A percentile compares a stretch with the other conserved stretches of the same genome.
These are phyloP conservation scores for Mortierella sp. DNA, from an alignment of 371 early-diverging fungal genomes.

Conservation along the genomic window DNA sequence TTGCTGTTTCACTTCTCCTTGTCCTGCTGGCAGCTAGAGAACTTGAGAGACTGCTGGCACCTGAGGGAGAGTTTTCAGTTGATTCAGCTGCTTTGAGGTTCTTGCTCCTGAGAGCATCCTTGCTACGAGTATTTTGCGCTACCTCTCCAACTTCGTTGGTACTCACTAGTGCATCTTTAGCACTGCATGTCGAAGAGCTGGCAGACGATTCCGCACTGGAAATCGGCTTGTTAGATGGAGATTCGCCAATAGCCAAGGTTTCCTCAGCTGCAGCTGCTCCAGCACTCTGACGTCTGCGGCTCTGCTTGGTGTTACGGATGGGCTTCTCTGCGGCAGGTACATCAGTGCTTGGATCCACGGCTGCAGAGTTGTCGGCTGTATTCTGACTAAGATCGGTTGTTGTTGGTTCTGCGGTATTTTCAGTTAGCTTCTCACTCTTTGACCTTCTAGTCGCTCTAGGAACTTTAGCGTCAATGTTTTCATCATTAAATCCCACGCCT, in stretches of 20 bases:
- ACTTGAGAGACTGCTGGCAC: neutral
- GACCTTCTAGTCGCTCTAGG: neutral
- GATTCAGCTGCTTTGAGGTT: neutral
- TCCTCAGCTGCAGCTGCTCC: neutral
- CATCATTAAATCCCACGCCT: neutral
- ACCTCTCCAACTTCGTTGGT: neutral
- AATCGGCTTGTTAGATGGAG: neutral
- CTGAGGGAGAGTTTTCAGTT: neutral
- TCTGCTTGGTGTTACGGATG: neutral
- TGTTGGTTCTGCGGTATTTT: neutral
- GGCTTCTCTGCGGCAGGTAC: neutral
- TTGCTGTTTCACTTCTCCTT: constrained; percentile 2
- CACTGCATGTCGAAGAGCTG: neutral
- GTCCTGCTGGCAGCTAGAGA: neutral
- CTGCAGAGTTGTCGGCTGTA: neutral
- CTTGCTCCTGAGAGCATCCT: neutral
- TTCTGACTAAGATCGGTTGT: neutral
- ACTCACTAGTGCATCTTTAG: neutral
- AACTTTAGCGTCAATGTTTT: neutral
- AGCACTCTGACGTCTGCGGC: neutral
- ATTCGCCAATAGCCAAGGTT: neutral
- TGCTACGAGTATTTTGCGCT: neutral
- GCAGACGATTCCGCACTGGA: neutral
- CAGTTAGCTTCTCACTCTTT: neutral
- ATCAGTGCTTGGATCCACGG: neutral